A percentile compares a stretch with the other conserved stretches of the same genome.
phyloP scores from a whole-genome alignment of 169 alveolate genomes.

The Cryptosporidium sp. region DNA sequence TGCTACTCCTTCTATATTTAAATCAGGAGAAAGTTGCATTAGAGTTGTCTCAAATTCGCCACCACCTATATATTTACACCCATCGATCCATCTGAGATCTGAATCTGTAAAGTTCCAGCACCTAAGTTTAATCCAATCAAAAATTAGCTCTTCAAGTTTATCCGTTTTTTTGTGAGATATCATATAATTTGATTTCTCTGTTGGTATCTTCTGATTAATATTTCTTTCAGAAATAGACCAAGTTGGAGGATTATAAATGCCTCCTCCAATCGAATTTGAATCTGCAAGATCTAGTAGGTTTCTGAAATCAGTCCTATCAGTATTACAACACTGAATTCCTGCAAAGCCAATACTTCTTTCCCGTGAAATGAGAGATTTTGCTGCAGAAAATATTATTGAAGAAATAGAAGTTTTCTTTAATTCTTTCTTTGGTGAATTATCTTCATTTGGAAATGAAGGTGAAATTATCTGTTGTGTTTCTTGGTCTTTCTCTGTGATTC shows the following conservation, averaged over 20 bases:
- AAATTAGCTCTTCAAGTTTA: conserved; percentile 35
- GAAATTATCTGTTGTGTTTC: not conserved
- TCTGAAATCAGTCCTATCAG: conserved; percentile 58
- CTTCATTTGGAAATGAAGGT: not conserved
- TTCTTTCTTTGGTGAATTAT: not conserved
- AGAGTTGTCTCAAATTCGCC: conserved; percentile 57
- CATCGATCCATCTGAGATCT: conserved; percentile 72
- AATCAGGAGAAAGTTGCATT: conserved; percentile 52
- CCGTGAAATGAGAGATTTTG: conserved; percentile 1
- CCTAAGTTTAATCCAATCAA: conserved; percentile 70
- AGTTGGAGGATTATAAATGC: conserved; percentile 9
- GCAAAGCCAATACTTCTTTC: not conserved
- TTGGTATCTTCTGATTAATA: not conserved
- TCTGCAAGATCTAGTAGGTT: conserved; percentile 70
- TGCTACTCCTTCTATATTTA: conserved; percentile 29
- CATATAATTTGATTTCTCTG: not conserved
- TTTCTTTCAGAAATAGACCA: not conserved
- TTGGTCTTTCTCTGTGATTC: not conserved
- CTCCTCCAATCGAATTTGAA: not conserved
- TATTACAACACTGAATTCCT: conserved; percentile 66
- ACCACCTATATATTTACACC: conserved; percentile 45
- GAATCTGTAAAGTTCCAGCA: conserved; percentile 69
- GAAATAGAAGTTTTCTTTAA: not conserved
- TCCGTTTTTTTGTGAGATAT: conserved; percentile 12
- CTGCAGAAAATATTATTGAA: conserved; percentile 11